Conservation (phyloP, 495 filamentous ascomycete species). For the Hyaloscypha hepaticicola region DNA sequence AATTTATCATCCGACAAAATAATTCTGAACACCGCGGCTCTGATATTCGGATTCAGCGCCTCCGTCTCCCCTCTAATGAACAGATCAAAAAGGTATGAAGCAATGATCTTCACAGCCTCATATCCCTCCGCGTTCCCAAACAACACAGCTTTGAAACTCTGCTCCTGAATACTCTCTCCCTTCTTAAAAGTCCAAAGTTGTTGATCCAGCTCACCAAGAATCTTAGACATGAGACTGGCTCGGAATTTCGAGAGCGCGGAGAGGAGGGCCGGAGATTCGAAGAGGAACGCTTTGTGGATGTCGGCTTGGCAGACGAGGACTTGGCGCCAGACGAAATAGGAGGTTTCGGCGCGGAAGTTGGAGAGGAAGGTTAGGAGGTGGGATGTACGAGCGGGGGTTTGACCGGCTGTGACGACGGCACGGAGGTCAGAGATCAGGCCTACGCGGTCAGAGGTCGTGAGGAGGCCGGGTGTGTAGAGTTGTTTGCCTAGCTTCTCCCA, state of each 20-base stretch:
- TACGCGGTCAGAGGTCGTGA: background rate
- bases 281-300: background rate
- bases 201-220: slow-evolving; percentile 24
- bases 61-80: slow-evolving; percentile 56
- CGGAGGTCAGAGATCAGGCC: background rate
- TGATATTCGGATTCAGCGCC: slow-evolving; percentile 68
- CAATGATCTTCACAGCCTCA: slow-evolving; percentile 54
- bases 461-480: background rate
- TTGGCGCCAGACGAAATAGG: background rate
- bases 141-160: slow-evolving; percentile 60
- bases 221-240: background rate
- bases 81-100: slow-evolving; percentile 63
- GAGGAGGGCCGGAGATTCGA: background rate
- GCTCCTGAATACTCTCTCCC: slow-evolving; percentile 47
- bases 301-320: background rate
- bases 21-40: slow-evolving; percentile 61
- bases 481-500: slow-evolving; percentile 65
- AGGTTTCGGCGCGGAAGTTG: background rate
- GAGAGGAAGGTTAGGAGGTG: background rate
- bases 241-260: background rate
- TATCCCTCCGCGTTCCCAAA: slow-evolving; percentile 64
- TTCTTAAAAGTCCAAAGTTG: slow-evolving; percentile 67
- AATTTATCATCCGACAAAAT: slow-evolving; percentile 47
- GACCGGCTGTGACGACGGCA: background rate
- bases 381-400: background rate